Conservation (phyloP, 768 basidiomycete genomes). For the Psilocybe cyanescens region DNA sequence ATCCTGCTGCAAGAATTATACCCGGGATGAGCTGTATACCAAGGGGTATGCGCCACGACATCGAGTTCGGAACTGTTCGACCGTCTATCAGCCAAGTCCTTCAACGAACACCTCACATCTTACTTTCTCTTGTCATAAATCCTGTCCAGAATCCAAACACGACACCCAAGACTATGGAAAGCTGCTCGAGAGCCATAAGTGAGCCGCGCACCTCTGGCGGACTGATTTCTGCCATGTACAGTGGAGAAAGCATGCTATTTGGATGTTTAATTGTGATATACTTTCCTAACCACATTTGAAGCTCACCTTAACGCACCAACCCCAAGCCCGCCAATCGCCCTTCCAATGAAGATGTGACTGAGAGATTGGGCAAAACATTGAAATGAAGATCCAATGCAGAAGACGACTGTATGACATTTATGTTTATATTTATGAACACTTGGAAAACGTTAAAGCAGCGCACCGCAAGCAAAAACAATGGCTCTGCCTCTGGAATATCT, state of each 20-base stretch:
- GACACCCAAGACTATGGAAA: conserved; percentile 81
- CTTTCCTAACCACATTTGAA: background rate
- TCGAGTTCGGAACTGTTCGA: conserved; percentile 55
- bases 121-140: conserved; percentile 69
- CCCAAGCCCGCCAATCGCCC: conserved; percentile 78
- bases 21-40: conserved; percentile 75
- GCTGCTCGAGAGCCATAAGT: conserved; percentile 78
- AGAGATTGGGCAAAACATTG: conserved; percentile 66
- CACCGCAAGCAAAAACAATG: conserved; percentile 72
- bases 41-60: conserved; percentile 81
- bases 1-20: conserved; percentile 63
- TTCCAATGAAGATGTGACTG: conserved; percentile 63
- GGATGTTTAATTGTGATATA: conserved; percentile 5
- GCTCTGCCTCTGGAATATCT: conserved; percentile 66
- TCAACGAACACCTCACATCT: conserved; percentile 21
- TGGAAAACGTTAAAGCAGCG: conserved; percentile 22
- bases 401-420: conserved; percentile 49
- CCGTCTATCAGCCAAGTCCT: background rate
- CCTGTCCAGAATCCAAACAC: conserved; percentile 87
- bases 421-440: background rate
- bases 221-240: conserved; percentile 87
- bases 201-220: conserved; percentile 82
- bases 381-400: conserved; percentile 72
- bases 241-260: conserved; percentile 72
- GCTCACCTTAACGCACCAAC: conserved; percentile 74